Conservation (phyloP, 176 grass and related monocot genomes). For the Oryza officinalis region DNA sequence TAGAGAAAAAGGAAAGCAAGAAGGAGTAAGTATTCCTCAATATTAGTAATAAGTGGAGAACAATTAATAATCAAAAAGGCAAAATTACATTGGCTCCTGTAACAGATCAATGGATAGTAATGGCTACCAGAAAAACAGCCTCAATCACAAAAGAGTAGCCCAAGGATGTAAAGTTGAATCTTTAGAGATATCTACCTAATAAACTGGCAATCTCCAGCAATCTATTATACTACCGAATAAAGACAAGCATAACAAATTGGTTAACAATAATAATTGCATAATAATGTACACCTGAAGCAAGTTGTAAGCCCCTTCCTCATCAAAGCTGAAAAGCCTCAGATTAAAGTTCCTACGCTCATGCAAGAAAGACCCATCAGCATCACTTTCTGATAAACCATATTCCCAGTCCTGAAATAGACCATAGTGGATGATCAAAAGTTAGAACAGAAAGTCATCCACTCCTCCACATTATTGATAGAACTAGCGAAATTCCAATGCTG, state of each 20-base stretch:
- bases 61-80: constrained; percentile 2
- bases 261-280: constrained; percentile 18
- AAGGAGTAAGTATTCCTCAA: constrained; percentile 4
- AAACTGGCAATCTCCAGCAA: constrained; percentile 19
- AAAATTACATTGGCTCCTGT: not conserved
- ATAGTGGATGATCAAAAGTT: constrained; percentile 9
- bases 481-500: constrained; percentile 19
- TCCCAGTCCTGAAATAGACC: constrained; percentile 76
- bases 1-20: constrained; percentile 27
- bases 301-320: constrained; percentile 68
- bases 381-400: constrained; percentile 58
- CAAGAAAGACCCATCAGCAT: constrained; percentile 59
- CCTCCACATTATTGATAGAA: not conserved
- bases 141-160: not conserved
- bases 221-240: not conserved
- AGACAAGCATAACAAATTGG: not conserved
- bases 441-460: not conserved
- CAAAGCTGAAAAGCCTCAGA: constrained; percentile 65
- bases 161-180: not conserved
- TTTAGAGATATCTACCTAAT: not conserved
- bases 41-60: not conserved
- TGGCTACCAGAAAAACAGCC: not conserved
- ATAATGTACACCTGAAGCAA: constrained; percentile 67
- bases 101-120: not conserved
- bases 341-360: constrained; percentile 56